Conservation (phyloP, 192 early-diverging fungal genomes). For the Podochytrium sp. region DNA sequence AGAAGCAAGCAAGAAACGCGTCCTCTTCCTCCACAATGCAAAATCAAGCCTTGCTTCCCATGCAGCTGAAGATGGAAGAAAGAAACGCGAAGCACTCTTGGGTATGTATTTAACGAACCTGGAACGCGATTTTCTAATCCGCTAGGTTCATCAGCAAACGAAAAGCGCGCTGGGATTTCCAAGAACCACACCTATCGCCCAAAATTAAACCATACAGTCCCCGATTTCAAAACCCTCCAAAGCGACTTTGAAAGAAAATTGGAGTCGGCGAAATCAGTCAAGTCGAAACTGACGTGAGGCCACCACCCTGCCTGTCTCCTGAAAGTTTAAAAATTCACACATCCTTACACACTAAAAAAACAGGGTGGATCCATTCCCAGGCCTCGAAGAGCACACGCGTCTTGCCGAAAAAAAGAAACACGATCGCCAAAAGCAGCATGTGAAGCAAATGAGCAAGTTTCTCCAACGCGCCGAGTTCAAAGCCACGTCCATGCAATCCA, state of each 20-base stretch:
- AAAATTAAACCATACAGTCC: conserved; percentile 17
- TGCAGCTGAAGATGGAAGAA: conserved; percentile 30
- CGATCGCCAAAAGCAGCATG: neutral
- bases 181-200: conserved; percentile 17
- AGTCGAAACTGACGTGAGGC: conserved; percentile 5
- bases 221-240: conserved; percentile 24
- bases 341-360: neutral
- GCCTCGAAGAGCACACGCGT: conserved; percentile 19
- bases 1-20: conserved; percentile 2
- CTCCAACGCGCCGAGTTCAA: neutral
- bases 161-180: conserved; percentile 3
- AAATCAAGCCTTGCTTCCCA: conserved; percentile 16
- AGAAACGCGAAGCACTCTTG: neutral
- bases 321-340: neutral
- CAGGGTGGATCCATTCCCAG: conserved; percentile 22
- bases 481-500: neutral
- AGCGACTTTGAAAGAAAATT: conserved; percentile 13
- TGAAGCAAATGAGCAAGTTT: neutral
- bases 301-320: neutral
- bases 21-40: neutral
- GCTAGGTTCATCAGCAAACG: conserved; percentile 4
- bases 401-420: conserved; percentile 6
- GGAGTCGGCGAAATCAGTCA: neutral
- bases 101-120: neutral
- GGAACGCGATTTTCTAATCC: neutral